Conservation (phyloP, 805 yeast species). For the Nematodospora valgi region DNA sequence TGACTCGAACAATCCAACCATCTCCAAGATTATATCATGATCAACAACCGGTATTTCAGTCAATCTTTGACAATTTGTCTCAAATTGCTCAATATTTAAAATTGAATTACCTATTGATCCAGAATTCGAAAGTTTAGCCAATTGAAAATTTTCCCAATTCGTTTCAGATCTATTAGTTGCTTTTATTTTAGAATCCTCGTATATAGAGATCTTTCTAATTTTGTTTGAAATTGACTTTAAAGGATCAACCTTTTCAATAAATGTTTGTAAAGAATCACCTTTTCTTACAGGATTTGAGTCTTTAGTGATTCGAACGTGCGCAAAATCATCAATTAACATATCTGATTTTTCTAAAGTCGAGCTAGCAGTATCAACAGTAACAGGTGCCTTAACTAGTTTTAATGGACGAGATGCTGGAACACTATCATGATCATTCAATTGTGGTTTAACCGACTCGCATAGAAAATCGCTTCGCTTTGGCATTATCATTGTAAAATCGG, state of each 20-base stretch:
- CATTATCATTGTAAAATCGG: slow-evolving; percentile 32
- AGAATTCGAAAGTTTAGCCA: slow-evolving; percentile 17
- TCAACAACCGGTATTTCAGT: slow-evolving; percentile 1
- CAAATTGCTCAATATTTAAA: slow-evolving; percentile 6
- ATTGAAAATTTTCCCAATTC: slow-evolving; percentile 40
- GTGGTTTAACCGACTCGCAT: background rate
- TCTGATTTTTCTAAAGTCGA: background rate
- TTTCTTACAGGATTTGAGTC: background rate
- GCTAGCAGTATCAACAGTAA: no score
- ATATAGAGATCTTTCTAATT: slow-evolving; percentile 36
- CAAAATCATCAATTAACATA: slow-evolving; percentile 20
- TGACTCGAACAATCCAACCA: slow-evolving; percentile 4
- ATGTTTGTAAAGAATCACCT: slow-evolving; percentile 21
- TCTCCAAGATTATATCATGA: slow-evolving; percentile 1
- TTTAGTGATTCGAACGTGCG: slow-evolving; percentile 27
- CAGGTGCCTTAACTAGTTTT: background rate
- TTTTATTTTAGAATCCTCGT: slow-evolving; percentile 39
- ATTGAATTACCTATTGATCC: background rate
- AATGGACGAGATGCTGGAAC: slow-evolving; percentile 1
- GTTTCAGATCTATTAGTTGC: slow-evolving; percentile 31
- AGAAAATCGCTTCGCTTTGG: slow-evolving; percentile 12
- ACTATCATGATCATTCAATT: background rate
- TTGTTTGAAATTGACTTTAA: slow-evolving; percentile 30
- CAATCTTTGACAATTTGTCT: slow-evolving; percentile 4
- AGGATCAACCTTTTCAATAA: slow-evolving; percentile 43